Evolutionary conservation across 352 stramenopile genomes (phyloP), one percentile per base, ranked within the genome.

Genomic region (Aphanomyces astaci): DNA sequence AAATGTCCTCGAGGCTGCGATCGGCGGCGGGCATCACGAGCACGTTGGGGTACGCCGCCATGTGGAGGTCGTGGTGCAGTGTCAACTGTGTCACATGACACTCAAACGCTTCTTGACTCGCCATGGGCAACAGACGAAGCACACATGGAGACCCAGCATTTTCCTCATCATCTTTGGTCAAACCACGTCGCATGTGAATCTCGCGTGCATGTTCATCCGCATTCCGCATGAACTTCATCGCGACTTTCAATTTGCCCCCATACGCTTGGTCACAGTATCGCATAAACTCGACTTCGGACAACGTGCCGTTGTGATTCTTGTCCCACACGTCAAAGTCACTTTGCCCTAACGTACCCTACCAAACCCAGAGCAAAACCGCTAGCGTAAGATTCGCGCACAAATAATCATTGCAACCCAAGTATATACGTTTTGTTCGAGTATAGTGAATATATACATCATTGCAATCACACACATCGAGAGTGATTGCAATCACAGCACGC

Each of bases 201-300:
- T 64, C 55, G 5, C 55, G 28, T 24, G 15, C 17, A 32, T 64
- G 33, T 31, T 46, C 55, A 13, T 31, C 36, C 15, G 55, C 19
- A 30, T 24, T n/a, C 17, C 32, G 30, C 31, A 64, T 46, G 9
- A 49, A 64, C 30, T 64, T 64, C 17, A 64, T 17, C 2, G 36
- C 55, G 19, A 64, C 55, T 49, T 27, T 49, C 30, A 49, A 27
- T 17, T 64, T 64, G 5, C 33, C 55, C 11, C 55, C 55, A 48
- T 45, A 64, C 25, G 17, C 27, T 46, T 31, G 0, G 36, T 36
- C 33, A 32, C 55, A 64, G 22, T 49, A 64, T 27, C 55, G 31
- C 7, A 64, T 17, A 13, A 31, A 64, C 55, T 64, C 55, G 15
- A 22, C 2, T 25, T 49, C 32, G 55, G 25, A 31, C 55, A 46